Evolutionary conservation across 2,329 filamentous ascomycete genomes (phyloP).

Genomic region (Claviceps digitariae): DNA sequence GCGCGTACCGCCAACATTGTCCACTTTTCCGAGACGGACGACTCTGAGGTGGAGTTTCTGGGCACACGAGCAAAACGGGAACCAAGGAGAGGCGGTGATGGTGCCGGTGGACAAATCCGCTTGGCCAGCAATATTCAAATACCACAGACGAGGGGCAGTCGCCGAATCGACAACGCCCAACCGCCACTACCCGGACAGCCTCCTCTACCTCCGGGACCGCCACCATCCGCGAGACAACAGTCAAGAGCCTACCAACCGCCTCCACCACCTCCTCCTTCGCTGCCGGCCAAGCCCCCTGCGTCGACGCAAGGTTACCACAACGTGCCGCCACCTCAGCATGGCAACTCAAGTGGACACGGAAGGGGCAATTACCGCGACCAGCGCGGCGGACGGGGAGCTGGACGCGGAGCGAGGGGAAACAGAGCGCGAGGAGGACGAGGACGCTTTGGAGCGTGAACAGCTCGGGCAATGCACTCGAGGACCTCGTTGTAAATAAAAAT

Average conservation of each 20-base stretch:
- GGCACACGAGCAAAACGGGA: slow-evolving; percentile 20
- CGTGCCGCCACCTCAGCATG: slow-evolving; percentile 10
- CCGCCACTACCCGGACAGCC: slow-evolving; percentile 15
- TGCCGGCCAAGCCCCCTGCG: slow-evolving; percentile 18
- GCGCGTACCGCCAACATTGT: slow-evolving; percentile 22
- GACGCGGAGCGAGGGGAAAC: slow-evolving; percentile 12
- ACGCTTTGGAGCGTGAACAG: slow-evolving; percentile 2
- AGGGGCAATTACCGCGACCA: slow-evolving; percentile 11
- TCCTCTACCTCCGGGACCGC: slow-evolving; percentile 26
- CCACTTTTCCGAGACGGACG: slow-evolving; percentile 33
- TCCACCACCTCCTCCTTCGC: slow-evolving; percentile 12
- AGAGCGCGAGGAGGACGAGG: slow-evolving; percentile 10
- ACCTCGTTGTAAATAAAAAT: not conserved
- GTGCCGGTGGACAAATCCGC: slow-evolving; percentile 23
- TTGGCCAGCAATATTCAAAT: slow-evolving; percentile 28
- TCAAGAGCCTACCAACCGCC: slow-evolving; percentile 12
- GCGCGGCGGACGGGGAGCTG: slow-evolving; percentile 13
- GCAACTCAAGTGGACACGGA: slow-evolving; percentile 8
- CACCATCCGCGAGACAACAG: slow-evolving; percentile 17
- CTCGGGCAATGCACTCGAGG: too few relatives aligned
- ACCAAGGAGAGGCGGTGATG: slow-evolving; percentile 7
- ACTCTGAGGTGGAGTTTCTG: slow-evolving; percentile 32
- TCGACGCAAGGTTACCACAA: slow-evolving; percentile 14
- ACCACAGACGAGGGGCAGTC: slow-evolving; percentile 12
- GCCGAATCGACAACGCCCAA: slow-evolving; percentile 9